A percentile compares a stretch with the other conserved stretches of the same genome.
Evolutionary conservation across 1,139 yeast genomes (phyloP).

Genomic region (Kodamaea sp.): DNA sequence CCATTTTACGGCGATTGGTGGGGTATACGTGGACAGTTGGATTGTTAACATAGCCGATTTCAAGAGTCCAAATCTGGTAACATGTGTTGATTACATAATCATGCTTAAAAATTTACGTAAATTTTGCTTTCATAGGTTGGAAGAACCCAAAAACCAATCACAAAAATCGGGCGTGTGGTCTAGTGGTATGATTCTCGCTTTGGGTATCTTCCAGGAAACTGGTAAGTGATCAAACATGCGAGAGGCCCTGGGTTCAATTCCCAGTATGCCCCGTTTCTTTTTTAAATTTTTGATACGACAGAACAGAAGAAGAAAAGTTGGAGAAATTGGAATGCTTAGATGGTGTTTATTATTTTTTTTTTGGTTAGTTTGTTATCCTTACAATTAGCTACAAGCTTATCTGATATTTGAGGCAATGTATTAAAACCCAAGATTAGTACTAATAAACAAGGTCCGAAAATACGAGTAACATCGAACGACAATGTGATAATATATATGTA

Average conservation of each 20-base stretch:
- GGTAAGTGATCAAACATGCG: slow-evolving; percentile 26
- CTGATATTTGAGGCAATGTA: slow-evolving; percentile 14
- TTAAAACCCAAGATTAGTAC: slow-evolving; percentile 17
- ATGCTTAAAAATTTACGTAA: too few relatives aligned
- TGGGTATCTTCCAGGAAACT: slow-evolving; percentile 26
- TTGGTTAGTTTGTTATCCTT: too few relatives aligned
- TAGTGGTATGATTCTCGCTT: slow-evolving; percentile 38
- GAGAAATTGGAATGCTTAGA: too few relatives aligned
- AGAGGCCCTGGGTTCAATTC: slow-evolving; percentile 40
- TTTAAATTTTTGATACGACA: slow-evolving; percentile 5
- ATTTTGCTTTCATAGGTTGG: too few relatives aligned
- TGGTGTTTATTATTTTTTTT: too few relatives aligned
- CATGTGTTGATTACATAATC: too few relatives aligned
- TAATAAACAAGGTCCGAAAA: slow-evolving; percentile 16
- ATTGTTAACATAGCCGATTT: too few relatives aligned
- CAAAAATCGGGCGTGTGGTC: slow-evolving; percentile 29
- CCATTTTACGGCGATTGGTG: slow-evolving; percentile 23
- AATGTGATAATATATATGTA: slow-evolving; percentile 15
- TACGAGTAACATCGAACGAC: slow-evolving; percentile 10
- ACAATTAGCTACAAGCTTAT: background rate
- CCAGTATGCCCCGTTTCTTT: slow-evolving; percentile 32
- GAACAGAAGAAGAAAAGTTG: too few relatives aligned
- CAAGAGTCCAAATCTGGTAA: too few relatives aligned
- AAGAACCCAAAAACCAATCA: too few relatives aligned
- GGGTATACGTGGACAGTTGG: too few relatives aligned